These are phyloP conservation scores for Pyrenopolyporus hunteri DNA, from an alignment of 495 filamentous ascomycete species.

Conservation along the genomic window DNA sequence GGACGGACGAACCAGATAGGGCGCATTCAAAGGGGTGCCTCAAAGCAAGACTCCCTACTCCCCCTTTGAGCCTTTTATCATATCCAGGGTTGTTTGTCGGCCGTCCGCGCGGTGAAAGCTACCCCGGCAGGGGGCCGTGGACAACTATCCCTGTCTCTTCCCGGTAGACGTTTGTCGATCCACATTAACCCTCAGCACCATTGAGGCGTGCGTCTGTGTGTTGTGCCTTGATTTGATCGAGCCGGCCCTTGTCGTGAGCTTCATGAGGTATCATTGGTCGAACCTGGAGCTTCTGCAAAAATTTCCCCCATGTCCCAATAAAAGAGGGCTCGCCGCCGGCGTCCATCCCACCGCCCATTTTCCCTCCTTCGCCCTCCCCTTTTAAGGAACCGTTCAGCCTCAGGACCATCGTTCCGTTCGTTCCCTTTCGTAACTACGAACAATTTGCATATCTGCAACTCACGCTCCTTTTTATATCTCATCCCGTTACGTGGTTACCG, in stretches of 20 bases:
- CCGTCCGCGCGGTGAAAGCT: conserved; percentile 12
- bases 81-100: conserved; percentile 3
- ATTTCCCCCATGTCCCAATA: conserved; percentile 36
- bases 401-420: conserved; percentile 13
- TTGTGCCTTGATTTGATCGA: conserved; percentile 21
- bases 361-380: conserved; percentile 16
- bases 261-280: conserved; percentile 21
- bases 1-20: no score
- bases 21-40: no score
- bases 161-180: conserved; percentile 38
- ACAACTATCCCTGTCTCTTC: conserved; percentile 31
- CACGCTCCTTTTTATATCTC: conserved; percentile 36
- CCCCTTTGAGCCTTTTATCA: conserved; percentile 25
- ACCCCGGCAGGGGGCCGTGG: conserved; percentile 8
- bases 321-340: conserved; percentile 23
- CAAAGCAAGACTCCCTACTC: no score
- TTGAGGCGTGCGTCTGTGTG: conserved; percentile 14
- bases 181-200: conserved; percentile 28
- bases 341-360: conserved; percentile 20
- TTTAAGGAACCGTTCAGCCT: conserved; percentile 21
- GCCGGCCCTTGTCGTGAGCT: background rate
- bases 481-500: conserved; percentile 17
- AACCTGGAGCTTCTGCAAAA: background rate
- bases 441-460: conserved; percentile 35
- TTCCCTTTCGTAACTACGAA: conserved; percentile 24